phyloP scores from a whole-genome alignment of 2,329 filamentous ascomycete genomes.

The Diplodia corticola region DNA sequence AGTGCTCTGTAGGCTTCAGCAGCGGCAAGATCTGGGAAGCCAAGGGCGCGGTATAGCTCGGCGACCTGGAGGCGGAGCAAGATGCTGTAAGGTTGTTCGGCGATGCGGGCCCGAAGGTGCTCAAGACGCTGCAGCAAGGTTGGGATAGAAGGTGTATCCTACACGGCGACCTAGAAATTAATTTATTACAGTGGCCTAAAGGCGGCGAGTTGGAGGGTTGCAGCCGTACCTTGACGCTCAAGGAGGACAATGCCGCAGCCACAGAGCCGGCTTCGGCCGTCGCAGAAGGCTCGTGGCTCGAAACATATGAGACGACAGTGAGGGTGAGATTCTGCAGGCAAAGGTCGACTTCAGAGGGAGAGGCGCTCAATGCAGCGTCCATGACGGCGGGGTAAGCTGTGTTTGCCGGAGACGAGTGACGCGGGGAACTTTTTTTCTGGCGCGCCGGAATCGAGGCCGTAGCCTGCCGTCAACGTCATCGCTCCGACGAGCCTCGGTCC shows the following conservation, averaged over 20 bases:
- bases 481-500: background rate
- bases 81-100: conserved; percentile 41
- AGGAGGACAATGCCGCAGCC: background rate
- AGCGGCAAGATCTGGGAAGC: conserved; percentile 85
- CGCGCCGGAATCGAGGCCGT: background rate
- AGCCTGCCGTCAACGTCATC: background rate
- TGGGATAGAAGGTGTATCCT: background rate
- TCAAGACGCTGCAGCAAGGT: background rate
- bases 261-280: background rate
- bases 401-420: background rate
- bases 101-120: background rate
- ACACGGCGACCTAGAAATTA: conserved; percentile 6
- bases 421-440: conserved; percentile 15
- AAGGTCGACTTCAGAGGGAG: background rate
- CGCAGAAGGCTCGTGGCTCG: background rate
- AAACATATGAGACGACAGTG: background rate
- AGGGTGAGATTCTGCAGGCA: background rate
- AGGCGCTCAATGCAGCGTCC: conserved; percentile 2
- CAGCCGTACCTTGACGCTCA: conserved; percentile 10
- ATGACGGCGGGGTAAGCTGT: background rate
- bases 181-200: conserved; percentile 18
- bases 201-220: background rate
- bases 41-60: conserved; percentile 68
- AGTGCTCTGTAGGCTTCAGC: conserved; percentile 89
- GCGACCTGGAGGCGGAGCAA: conserved; percentile 61